These are phyloP conservation scores for Blastobotrys persicus DNA, from an alignment of 1,139 yeast species.

Conservation along the genomic window DNA sequence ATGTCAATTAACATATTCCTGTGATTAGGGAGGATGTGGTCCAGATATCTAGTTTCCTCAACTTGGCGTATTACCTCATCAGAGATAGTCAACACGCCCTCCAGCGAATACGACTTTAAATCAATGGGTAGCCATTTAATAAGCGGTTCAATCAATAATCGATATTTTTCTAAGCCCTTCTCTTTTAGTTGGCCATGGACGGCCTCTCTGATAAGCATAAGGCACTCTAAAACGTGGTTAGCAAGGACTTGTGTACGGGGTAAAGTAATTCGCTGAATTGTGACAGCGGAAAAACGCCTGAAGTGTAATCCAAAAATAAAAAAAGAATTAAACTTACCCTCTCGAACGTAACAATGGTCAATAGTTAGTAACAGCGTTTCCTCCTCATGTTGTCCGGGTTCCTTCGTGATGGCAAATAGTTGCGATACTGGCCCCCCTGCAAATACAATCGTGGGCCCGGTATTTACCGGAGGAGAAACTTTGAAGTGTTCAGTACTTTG, in stretches of 20 bases:
- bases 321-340: constrained; percentile 26
- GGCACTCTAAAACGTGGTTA: constrained; percentile 18
- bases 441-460: constrained; percentile 47
- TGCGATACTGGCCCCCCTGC: constrained; percentile 68
- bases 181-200: constrained; percentile 25
- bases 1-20: constrained; percentile 11
- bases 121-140: constrained; percentile 19
- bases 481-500: constrained; percentile 42
- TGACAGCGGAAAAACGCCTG: neutral
- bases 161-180: constrained; percentile 33
- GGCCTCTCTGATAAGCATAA: constrained; percentile 19
- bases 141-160: constrained; percentile 17
- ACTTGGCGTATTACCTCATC: constrained; percentile 10
- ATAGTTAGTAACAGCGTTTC: constrained; percentile 22
- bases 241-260: too few relatives aligned
- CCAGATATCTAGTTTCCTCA: constrained; percentile 13
- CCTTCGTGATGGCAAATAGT: constrained; percentile 50
- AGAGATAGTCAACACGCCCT: constrained; percentile 19
- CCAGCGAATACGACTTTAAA: constrained; percentile 19
- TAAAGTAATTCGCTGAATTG: neutral
- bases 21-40: constrained; percentile 12
- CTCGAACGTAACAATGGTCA: constrained; percentile 24
- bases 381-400: constrained; percentile 15
- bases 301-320: too few relatives aligned
- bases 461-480: constrained; percentile 40